Evolutionary conservation across 257 asterid species (phyloP), one percentile per base, ranked within the genome.

Genomic region (Nicotiana noctiflora): DNA sequence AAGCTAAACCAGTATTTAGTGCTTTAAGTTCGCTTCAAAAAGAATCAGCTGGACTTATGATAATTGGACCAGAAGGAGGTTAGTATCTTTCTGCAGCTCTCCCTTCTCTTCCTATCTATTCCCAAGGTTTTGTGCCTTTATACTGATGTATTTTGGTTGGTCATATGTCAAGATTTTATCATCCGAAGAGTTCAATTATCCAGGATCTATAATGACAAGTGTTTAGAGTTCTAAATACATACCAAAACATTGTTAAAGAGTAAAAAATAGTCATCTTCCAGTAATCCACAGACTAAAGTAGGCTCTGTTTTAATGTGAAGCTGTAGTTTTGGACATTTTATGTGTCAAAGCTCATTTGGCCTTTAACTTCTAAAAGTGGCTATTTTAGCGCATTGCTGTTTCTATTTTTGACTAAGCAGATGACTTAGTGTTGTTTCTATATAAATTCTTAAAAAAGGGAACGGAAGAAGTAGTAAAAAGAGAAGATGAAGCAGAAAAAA

Each of bases 1-100:
- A 92, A 88, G 94, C 92, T 81, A 85, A 90, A 79, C 97, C 98
- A 25, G 83, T 94, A 87, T 89, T 96, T 27, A 83, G 82, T 81
- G 82, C 87, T 5, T 62, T 96, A 85, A 86, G 85, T 82, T 83
- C 91, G 70, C 61, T 83, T 15, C 67, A 76, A 25, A 83, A 81
- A 75, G 96, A 89, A 86, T 59, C 92, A 74, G 61, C 82, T 82
- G 99, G 98, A 81, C 80, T 91, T 79, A 81, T 93, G 84, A 91
- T 95, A 68, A 81, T 95, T 87, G 99, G 99, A 83, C 99, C 99
- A 18, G 99, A 96, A 92, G 99, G 99, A 91, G 99, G 99, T 95
- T 62, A 88, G 92, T 84, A 53, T 46, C 72, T 40, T 61, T n/a
- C 0, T 77, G 55, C 81, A 46, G 60, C 8, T 7, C 15, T 46